Evolutionary conservation across 192 early-diverging fungal genomes (phyloP).

Genomic region (Coemansia sp.): DNA sequence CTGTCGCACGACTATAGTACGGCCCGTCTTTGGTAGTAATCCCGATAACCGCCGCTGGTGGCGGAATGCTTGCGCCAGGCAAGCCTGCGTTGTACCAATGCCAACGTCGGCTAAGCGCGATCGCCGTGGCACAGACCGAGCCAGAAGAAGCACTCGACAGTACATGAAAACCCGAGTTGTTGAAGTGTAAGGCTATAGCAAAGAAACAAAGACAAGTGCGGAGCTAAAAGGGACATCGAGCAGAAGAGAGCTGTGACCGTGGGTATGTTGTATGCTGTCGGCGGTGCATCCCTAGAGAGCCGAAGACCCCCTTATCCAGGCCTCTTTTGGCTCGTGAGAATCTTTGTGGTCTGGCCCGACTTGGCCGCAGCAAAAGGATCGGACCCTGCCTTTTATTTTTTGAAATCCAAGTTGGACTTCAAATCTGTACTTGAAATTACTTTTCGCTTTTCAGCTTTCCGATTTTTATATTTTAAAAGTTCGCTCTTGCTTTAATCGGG

Average conservation of each 20-base stretch:
- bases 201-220: not conserved
- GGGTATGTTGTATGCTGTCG: not conserved
- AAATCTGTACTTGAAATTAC: not conserved
- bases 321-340: not conserved
- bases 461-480: not conserved
- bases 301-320: constrained; percentile 3
- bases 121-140: not conserved
- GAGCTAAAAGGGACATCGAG: not conserved
- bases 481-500: not conserved
- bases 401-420: not conserved
- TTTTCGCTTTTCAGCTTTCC: not conserved
- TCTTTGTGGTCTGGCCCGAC: not conserved
- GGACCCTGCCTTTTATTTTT: not conserved
- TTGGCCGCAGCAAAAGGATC: not conserved
- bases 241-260: not conserved
- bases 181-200: not conserved
- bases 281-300: not conserved
- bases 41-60: not conserved
- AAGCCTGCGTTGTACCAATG: not conserved
- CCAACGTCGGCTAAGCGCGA: not conserved
- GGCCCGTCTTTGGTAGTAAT: not conserved
- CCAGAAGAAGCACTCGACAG: not conserved
- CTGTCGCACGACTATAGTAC: not conserved
- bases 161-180: too few relatives aligned
- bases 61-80: not conserved